Base-by-base conservation (phyloP, 768 basidiomycete genomes). In the Hygrocybe punicea region DNA sequence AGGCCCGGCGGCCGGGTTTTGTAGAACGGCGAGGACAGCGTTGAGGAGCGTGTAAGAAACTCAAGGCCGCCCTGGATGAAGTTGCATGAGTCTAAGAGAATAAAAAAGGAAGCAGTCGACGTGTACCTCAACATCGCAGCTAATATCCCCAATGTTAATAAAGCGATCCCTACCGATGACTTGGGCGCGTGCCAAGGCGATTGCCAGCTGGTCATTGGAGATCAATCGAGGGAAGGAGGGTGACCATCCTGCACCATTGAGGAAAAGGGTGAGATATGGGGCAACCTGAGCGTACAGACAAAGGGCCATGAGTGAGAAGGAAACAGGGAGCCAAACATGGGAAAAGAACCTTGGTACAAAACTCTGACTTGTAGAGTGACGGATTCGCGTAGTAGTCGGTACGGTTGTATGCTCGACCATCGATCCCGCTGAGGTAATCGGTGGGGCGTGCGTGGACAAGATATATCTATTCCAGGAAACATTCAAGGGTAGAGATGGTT, bases 201-300 rank as follows among this genome's bases (percentile, higher is more conserved):
- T 67, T 0, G 71, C 67, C 7, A 94, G 75, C 60, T 89, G 84
- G 0, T 76, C 75, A 17, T 80, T 89, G 1, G 82, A 82, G 81
- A 96, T 86, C 3, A 95, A 72, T 5, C 90, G 81, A 19, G 94
- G 94, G 71, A 82, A 95, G 0, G 77, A 80, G 0, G 83, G 79
- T 4, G 84, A 75, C 93, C 94, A 96, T 29, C 92, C 93, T 0
- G 86, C 81, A 13, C 92, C 94, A 64, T 97, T 93, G 51, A 96
- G 75, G 58, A 96, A 80, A 6, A 95, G 80, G 0, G 90, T 91
- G 3, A 93, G 76, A 69, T 91, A 92, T 0, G 91, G 93, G 1
- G 91, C 91, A 33, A 95, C 77, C 89, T 93, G 58, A 9, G 7
- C n/a, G 9, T 4, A n/a, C n/a, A 34, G 1, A 45, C 58, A 17